A percentile compares a stretch with the other conserved stretches of the same genome.
These are phyloP conservation scores for Ustilago sp. DNA, from an alignment of 1,284 basidiomycete species.

Conservation along the genomic window DNA sequence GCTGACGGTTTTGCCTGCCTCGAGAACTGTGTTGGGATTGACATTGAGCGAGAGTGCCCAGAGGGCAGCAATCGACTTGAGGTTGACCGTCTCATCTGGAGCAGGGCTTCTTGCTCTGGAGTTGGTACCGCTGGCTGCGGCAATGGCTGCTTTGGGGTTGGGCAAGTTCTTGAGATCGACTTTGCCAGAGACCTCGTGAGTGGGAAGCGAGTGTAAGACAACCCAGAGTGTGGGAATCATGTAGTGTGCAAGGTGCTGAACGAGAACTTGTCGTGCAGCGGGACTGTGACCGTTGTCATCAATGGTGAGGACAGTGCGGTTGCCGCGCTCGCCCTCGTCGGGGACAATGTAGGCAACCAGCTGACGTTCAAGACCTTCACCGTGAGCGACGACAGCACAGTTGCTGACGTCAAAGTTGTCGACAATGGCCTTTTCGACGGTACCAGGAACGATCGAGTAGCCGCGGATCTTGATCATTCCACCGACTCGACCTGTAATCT, in stretches of 20 bases:
- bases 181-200: conserved; percentile 67
- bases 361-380: conserved; percentile 66
- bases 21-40: conserved; percentile 51
- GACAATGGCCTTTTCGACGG: conserved; percentile 66
- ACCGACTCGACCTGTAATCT: conserved; percentile 67
- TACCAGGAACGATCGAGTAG: conserved; percentile 65
- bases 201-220: conserved; percentile 61
- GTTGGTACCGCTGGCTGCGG: conserved; percentile 48
- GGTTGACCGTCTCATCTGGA: conserved; percentile 54
- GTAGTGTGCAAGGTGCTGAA: conserved; percentile 62
- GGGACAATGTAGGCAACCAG: conserved; percentile 66
- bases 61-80: conserved; percentile 58
- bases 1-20: conserved; percentile 48
- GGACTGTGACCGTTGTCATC: conserved; percentile 66
- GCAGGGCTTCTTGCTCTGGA: conserved; percentile 42
- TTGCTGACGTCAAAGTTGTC: conserved; percentile 62
- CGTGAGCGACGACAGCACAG: conserved; percentile 64
- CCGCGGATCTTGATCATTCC: conserved; percentile 69
- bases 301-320: conserved; percentile 47
- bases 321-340: conserved; percentile 47
- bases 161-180: conserved; percentile 66
- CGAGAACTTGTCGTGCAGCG: conserved; percentile 54
- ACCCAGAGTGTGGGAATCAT: conserved; percentile 69
- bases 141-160: conserved; percentile 51
- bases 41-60: conserved; percentile 67